Percentiles rank a stretch among this genome's conserved stretches.
phyloP scores from a whole-genome alignment of 345 rosid genomes.

The Eucalyptus urophylla region DNA sequence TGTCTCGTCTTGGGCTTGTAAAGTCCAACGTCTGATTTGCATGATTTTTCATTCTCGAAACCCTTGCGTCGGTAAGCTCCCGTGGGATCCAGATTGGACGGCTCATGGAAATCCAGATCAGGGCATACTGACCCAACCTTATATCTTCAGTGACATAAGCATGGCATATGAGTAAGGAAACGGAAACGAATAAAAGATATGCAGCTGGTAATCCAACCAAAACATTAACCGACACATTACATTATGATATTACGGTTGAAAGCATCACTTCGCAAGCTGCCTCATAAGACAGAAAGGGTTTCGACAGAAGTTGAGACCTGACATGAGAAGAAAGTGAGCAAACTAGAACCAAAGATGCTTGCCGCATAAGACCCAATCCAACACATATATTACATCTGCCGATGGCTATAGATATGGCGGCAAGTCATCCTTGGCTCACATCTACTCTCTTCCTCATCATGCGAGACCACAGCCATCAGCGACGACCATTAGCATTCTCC shows the following conservation, averaged over 20 bases:
- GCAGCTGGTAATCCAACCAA: neutral
- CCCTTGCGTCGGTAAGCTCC: neutral
- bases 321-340: constrained; percentile 4
- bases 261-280: neutral
- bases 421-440: constrained; percentile 42
- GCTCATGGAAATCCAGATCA: neutral
- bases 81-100: neutral
- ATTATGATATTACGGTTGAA: neutral
- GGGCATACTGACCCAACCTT: neutral
- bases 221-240: neutral
- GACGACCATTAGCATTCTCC: neutral
- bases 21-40: neutral
- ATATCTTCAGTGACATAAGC: neutral
- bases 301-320: neutral
- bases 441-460: constrained; percentile 11
- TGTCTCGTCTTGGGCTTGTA: neutral
- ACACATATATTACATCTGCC: neutral
- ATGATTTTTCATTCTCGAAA: neutral
- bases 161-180: neutral
- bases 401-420: neutral
- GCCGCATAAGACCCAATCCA: neutral
- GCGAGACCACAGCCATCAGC: neutral
- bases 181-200: neutral
- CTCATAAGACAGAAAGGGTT: neutral
- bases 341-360: neutral